Percentiles rank a stretch among this genome's conserved stretches.
These are phyloP conservation scores for Elongisporangium undulatum DNA, from an alignment of 352 stramenopile species.

Conservation along the genomic window DNA sequence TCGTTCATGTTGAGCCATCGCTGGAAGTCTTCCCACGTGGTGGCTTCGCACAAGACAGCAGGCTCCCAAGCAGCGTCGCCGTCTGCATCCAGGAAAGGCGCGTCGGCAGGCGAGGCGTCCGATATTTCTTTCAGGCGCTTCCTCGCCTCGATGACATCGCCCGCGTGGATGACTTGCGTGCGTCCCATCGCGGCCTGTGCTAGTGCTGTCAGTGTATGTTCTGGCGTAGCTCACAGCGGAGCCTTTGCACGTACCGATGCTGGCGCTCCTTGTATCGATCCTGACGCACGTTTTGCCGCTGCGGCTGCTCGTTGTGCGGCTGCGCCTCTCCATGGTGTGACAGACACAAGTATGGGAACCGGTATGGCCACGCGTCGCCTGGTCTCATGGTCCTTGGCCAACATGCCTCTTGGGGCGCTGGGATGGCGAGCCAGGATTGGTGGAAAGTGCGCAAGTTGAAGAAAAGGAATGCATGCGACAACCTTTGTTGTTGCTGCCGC, in stretches of 20 bases:
- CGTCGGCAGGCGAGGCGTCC: neutral
- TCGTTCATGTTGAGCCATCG: neutral
- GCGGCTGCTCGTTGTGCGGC: too few relatives aligned
- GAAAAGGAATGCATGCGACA: too few relatives aligned
- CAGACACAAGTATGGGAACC: too few relatives aligned
- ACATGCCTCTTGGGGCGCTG: too few relatives aligned
- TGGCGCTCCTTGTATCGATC: too few relatives aligned
- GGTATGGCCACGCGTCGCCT: too few relatives aligned
- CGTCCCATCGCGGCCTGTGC: neutral
- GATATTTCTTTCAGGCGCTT: neutral
- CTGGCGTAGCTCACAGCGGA: neutral
- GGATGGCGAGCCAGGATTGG: too few relatives aligned
- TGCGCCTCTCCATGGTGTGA: too few relatives aligned
- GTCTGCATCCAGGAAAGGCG: neutral
- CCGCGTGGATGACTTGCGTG: neutral
- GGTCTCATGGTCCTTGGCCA: too few relatives aligned
- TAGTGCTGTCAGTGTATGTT: neutral
- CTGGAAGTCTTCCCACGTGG: neutral
- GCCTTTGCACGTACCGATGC: neutral
- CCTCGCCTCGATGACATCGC: neutral
- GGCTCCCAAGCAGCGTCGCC: neutral
- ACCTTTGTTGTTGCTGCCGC: slow-evolving; percentile 23
- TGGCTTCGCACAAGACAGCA: neutral
- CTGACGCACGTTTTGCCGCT: too few relatives aligned
- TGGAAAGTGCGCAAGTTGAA: too few relatives aligned